A percentile compares a stretch with the other conserved stretches of the same genome.
phyloP scores from a whole-genome alignment of 2,329 filamentous ascomycete genomes.

The Fusarium armeniacum region DNA sequence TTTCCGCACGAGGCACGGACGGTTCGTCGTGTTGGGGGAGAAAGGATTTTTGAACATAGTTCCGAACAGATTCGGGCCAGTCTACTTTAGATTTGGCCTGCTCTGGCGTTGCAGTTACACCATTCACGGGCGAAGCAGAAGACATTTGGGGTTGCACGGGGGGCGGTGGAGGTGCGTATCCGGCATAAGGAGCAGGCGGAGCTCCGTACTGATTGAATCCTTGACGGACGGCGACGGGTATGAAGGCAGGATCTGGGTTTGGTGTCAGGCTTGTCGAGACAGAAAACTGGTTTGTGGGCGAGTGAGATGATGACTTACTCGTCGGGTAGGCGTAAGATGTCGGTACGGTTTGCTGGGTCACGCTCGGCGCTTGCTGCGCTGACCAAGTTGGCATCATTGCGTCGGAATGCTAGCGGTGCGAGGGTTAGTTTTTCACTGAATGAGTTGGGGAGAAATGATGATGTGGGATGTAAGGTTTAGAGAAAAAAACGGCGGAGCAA shows the following conservation, averaged over 20 bases:
- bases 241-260: conserved; percentile 68
- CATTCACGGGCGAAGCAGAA: conserved; percentile 46
- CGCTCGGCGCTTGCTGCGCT: conserved; percentile 59
- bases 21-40: conserved; percentile 77
- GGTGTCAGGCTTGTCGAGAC: conserved; percentile 43
- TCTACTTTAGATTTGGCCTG: conserved; percentile 73
- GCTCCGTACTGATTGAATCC: conserved; percentile 65
- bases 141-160: conserved; percentile 48
- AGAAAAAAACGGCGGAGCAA: conserved; percentile 19
- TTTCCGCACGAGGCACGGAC: conserved; percentile 74
- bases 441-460: conserved; percentile 25
- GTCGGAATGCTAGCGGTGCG: conserved; percentile 40
- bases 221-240: conserved; percentile 73
- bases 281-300: background rate
- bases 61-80: conserved; percentile 86
- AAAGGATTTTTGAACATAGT: conserved; percentile 92
- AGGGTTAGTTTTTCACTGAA: conserved; percentile 49
- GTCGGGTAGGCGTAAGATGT: conserved; percentile 57
- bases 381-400: conserved; percentile 58
- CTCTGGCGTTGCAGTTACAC: conserved; percentile 51
- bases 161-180: conserved; percentile 51
- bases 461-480: conserved; percentile 25
- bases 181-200: conserved; percentile 54
- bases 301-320: conserved; percentile 52
- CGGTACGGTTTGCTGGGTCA: conserved; percentile 55